Evolutionary conservation across 1,284 basidiomycete genomes (phyloP).

Genomic region (Heterobasidion irregulare): DNA sequence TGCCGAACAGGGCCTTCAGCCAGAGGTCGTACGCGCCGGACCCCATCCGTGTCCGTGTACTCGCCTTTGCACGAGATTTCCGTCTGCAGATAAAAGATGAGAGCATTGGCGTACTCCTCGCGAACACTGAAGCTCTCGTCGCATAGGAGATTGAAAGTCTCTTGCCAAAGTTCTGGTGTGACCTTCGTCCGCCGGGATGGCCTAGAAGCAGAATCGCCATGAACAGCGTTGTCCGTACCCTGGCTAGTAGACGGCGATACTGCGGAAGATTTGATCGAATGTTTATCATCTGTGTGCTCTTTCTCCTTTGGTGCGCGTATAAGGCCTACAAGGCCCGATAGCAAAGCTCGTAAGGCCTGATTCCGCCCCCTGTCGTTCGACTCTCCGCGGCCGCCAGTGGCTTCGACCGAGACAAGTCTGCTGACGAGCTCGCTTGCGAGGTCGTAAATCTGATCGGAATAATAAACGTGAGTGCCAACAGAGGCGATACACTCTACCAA

Average conservation of each 20-base stretch:
- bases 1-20: conserved; percentile 38
- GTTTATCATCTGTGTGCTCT: conserved; percentile 4
- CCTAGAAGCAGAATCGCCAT: conserved; percentile 3
- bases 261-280: conserved; percentile 10
- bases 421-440: conserved; percentile 80
- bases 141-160: conserved; percentile 77
- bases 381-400: conserved; percentile 43
- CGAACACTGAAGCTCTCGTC: conserved; percentile 70
- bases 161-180: conserved; percentile 81
- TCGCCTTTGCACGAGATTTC: conserved; percentile 66
- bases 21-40: conserved; percentile 33
- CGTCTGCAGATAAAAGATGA: conserved; percentile 65
- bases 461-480: conserved; percentile 87
- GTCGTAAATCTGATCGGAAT: conserved; percentile 95
- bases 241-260: background rate
- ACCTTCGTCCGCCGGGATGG: conserved; percentile 52
- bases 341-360: conserved; percentile 66
- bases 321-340: conserved; percentile 69
- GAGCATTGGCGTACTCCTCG: conserved; percentile 64
- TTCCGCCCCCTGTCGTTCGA: conserved; percentile 40
- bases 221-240: conserved; percentile 5
- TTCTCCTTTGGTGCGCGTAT: conserved; percentile 41
- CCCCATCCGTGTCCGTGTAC: conserved; percentile 31
- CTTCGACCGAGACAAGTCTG: conserved; percentile 67
- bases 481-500: conserved; percentile 80